These are phyloP conservation scores for Paraleonurus japonicus DNA, from an alignment of 257 asterid species.

Conservation along the genomic window DNA sequence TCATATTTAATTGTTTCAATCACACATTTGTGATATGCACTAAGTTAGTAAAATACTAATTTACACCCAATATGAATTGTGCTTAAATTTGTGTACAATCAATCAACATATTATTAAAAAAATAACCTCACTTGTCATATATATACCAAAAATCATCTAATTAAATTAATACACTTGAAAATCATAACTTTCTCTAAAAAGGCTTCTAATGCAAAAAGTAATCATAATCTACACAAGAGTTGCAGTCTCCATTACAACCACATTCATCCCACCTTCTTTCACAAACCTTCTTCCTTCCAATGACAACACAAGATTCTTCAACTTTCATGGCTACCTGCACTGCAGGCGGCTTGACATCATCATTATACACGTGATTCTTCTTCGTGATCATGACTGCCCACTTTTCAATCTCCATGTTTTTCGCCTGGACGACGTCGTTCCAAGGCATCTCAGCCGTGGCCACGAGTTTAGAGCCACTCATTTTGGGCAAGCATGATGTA, in stretches of 20 bases:
- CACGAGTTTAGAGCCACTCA: constrained; percentile 47
- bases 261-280: constrained; percentile 29
- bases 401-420: constrained; percentile 41
- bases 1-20: too few species aligned
- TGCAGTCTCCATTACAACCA: constrained; percentile 39
- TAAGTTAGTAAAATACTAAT: too few species aligned
- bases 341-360: background rate
- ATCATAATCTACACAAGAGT: constrained; percentile 43
- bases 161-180: background rate
- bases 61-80: too few species aligned
- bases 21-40: too few species aligned
- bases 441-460: constrained; percentile 59
- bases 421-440: constrained; percentile 26
- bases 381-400: constrained; percentile 5
- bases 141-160: background rate
- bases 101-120: background rate
- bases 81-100: background rate
- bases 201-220: constrained; percentile 40
- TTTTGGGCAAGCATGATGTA: constrained; percentile 33
- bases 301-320: background rate
- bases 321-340: background rate
- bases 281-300: background rate
- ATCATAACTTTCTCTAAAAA: constrained; percentile 8
- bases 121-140: too few species aligned
- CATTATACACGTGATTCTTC: background rate